phyloP scores from a whole-genome alignment of 768 basidiomycete species.

The Boletus patriciae region DNA sequence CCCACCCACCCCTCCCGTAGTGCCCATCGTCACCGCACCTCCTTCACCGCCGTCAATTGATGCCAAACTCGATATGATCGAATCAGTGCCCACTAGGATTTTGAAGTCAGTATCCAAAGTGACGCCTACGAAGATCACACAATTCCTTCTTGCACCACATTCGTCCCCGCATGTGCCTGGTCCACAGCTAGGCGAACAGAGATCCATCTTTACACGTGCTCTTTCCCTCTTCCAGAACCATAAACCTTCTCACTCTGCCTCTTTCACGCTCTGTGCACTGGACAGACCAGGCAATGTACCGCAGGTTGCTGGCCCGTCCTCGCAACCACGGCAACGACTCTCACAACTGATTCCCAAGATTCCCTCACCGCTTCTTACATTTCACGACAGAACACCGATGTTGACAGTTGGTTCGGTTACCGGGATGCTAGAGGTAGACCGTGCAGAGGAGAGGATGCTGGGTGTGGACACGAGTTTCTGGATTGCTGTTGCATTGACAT shows the following conservation, averaged over 20 bases:
- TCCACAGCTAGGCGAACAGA: constrained; percentile 29
- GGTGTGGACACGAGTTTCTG: constrained; percentile 80
- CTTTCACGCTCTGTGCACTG: constrained; percentile 51
- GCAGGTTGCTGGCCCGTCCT: constrained; percentile 21
- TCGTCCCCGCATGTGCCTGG: constrained; percentile 38
- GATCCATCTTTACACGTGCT: constrained; percentile 52
- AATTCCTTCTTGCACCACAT: constrained; percentile 54
- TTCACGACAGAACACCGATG: constrained; percentile 71
- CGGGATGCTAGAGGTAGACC: constrained; percentile 65
- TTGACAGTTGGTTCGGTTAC: constrained; percentile 56
- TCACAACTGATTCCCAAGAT: constrained; percentile 25
- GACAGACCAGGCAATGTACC: constrained; percentile 18
- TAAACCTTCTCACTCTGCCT: constrained; percentile 57
- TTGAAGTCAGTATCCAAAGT: constrained; percentile 9
- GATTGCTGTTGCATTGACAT: constrained; percentile 71
- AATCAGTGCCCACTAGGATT: background rate
- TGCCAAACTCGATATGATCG: constrained; percentile 27
- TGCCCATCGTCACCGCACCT: constrained; percentile 30
- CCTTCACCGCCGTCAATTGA: constrained; percentile 37
- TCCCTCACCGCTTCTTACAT: constrained; percentile 56
- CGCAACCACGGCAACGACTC: constrained; percentile 22
- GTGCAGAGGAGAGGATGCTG: constrained; percentile 50
- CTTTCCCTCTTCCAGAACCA: constrained; percentile 48
- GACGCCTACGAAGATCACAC: constrained; percentile 35
- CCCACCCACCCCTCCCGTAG: constrained; percentile 53